A percentile compares a stretch with the other conserved stretches of the same genome.
Conservation (phyloP, 1,284 basidiomycete genomes). For the Trametes hirsuta region DNA sequence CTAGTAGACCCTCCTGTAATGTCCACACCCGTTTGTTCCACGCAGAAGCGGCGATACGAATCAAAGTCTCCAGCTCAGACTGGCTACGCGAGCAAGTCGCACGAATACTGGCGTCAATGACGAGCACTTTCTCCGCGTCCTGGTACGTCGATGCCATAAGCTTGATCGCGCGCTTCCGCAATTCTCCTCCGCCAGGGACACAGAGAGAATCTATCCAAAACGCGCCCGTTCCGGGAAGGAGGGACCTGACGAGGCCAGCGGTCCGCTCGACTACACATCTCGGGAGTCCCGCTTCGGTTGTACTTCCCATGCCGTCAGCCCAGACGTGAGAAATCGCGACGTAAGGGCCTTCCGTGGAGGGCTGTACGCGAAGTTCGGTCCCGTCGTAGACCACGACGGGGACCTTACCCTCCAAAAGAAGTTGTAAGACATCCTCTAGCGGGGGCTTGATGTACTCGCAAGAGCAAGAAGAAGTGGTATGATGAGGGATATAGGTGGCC, state of each 20-base stretch:
- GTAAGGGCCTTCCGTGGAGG: slow-evolving; percentile 7
- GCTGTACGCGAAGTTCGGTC: neutral
- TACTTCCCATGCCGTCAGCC: slow-evolving; percentile 27
- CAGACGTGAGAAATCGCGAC: slow-evolving; percentile 27
- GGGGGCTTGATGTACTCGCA: slow-evolving; percentile 8
- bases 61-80: slow-evolving; percentile 9
- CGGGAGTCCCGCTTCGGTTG: slow-evolving; percentile 22
- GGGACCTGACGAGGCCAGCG: slow-evolving; percentile 7
- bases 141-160: slow-evolving; percentile 23
- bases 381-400: slow-evolving; percentile 8
- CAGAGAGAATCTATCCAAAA: slow-evolving; percentile 28
- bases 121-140: slow-evolving; percentile 15
- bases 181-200: slow-evolving; percentile 7
- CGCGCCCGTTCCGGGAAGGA: slow-evolving; percentile 8
- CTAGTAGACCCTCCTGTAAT: slow-evolving; percentile 16
- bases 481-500: neutral
- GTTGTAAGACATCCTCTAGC: slow-evolving; percentile 3
- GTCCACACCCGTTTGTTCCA: slow-evolving; percentile 26
- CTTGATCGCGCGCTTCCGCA: slow-evolving; percentile 15
- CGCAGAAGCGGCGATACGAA: slow-evolving; percentile 20
- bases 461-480: slow-evolving; percentile 9
- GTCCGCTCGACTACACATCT: slow-evolving; percentile 18
- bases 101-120: slow-evolving; percentile 21
- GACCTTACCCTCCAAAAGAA: neutral
- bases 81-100: slow-evolving; percentile 1